These are phyloP conservation scores for Lentithecium fluviatile DNA, from an alignment of 495 filamentous ascomycete species.

Conservation along the genomic window DNA sequence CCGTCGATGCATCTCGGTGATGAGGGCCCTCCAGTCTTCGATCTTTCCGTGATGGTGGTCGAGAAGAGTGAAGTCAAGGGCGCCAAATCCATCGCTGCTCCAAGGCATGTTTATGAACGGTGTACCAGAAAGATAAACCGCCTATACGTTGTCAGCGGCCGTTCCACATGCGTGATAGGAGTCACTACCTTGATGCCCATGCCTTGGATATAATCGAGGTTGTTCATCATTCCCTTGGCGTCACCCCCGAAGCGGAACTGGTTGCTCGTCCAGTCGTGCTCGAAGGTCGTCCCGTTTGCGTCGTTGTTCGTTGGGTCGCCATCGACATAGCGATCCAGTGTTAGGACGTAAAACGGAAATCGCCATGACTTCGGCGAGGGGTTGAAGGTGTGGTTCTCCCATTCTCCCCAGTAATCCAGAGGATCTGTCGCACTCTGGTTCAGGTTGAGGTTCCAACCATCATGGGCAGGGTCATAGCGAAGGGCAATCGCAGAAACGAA, in stretches of 20 bases:
- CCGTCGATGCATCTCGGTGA: slow-evolving; percentile 54
- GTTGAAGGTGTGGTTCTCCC: slow-evolving; percentile 54
- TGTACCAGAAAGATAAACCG: slow-evolving; percentile 67
- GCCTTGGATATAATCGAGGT: slow-evolving; percentile 71
- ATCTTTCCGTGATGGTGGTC: slow-evolving; percentile 70
- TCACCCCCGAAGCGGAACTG: slow-evolving; percentile 77
- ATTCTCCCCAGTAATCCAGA: slow-evolving; percentile 62
- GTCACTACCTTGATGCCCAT: slow-evolving; percentile 65
- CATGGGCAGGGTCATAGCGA: slow-evolving; percentile 51
- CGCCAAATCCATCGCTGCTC: slow-evolving; percentile 63
- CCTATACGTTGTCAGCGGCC: slow-evolving; percentile 42
- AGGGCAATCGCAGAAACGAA: slow-evolving; percentile 41
- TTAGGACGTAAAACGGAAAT: slow-evolving; percentile 69
- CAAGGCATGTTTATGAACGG: slow-evolving; percentile 72
- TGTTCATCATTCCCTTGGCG: slow-evolving; percentile 61
- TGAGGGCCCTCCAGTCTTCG: slow-evolving; percentile 60
- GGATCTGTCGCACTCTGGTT: slow-evolving; percentile 58
- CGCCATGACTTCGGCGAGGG: slow-evolving; percentile 68
- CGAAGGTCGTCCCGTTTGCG: slow-evolving; percentile 65
- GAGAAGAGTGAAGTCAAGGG: slow-evolving; percentile 67
- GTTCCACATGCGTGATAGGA: not conserved
- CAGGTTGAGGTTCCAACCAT: slow-evolving; percentile 62
- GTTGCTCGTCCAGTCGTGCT: slow-evolving; percentile 66
- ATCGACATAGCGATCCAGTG: slow-evolving; percentile 70
- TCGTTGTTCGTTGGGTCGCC: slow-evolving; percentile 72